These are phyloP conservation scores for Colletotrichum destructivum DNA, from an alignment of 2,329 filamentous ascomycete species.

Conservation along the genomic window DNA sequence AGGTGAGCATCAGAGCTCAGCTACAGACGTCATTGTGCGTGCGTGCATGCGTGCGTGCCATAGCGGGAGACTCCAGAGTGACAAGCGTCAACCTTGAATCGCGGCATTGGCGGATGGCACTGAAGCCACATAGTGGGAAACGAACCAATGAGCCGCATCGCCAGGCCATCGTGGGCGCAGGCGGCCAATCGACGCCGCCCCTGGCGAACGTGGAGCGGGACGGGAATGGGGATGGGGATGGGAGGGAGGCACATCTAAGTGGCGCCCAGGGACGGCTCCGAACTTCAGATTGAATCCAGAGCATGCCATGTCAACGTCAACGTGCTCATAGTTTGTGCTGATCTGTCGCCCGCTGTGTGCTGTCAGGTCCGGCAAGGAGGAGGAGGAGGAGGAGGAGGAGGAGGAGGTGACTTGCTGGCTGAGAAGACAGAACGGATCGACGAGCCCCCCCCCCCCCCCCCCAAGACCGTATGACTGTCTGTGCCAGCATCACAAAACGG, in stretches of 20 bases:
- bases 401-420: too few relatives aligned
- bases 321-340: background rate
- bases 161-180: constrained; percentile 34
- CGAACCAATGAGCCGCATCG: constrained; percentile 35
- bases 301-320: background rate
- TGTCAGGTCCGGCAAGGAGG: background rate
- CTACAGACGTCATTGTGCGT: constrained; percentile 35
- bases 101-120: constrained; percentile 20
- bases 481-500: background rate
- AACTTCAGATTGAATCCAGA: constrained; percentile 11
- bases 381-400: too few relatives aligned
- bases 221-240: background rate
- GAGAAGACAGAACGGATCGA: too few relatives aligned
- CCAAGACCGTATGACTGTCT: constrained; percentile 8
- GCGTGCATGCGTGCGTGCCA: constrained; percentile 1
- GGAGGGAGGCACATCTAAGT: background rate
- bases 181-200: constrained; percentile 31
- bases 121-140: constrained; percentile 14
- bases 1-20: background rate
- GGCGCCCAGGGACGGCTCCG: constrained; percentile 15
- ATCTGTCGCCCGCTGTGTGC: background rate
- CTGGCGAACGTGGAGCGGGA: constrained; percentile 30
- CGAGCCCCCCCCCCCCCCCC: too few relatives aligned
- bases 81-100: constrained; percentile 21
- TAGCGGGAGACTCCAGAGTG: background rate